These are phyloP conservation scores for Domatiomyces globalis DNA, from an alignment of 2,329 filamentous ascomycete genomes.

Conservation along the genomic window DNA sequence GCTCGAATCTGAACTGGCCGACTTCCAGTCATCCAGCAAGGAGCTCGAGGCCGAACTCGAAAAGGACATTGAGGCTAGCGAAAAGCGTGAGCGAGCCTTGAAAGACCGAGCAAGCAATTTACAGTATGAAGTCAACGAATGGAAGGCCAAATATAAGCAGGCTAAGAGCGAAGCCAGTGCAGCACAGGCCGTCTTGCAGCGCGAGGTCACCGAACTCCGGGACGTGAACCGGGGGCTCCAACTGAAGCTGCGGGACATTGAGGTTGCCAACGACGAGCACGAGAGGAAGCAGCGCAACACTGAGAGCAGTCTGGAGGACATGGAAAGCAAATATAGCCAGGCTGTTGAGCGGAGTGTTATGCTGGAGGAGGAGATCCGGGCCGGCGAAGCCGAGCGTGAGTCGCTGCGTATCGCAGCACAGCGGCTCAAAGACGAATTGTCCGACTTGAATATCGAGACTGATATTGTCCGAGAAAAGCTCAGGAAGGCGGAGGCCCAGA, in stretches of 20 bases:
- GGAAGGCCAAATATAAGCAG: slow-evolving; percentile 98
- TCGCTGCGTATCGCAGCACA: slow-evolving; percentile 78
- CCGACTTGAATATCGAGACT: slow-evolving; percentile 84
- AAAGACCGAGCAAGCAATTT: slow-evolving; percentile 76
- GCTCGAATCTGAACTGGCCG: slow-evolving; percentile 76
- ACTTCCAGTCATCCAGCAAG: slow-evolving; percentile 87
- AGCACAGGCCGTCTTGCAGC: slow-evolving; percentile 76
- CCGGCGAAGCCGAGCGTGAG: slow-evolving; percentile 84
- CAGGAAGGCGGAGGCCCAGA: slow-evolving; percentile 49
- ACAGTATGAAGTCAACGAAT: slow-evolving; percentile 86
- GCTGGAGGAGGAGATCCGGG: slow-evolving; percentile 87
- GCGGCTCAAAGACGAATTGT: slow-evolving; percentile 74
- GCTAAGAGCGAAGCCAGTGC: slow-evolving; percentile 75
- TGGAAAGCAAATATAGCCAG: slow-evolving; percentile 94
- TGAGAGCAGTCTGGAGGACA: slow-evolving; percentile 84
- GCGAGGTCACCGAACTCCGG: slow-evolving; percentile 84
- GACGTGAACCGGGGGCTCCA: slow-evolving; percentile 71
- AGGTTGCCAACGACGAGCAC: slow-evolving; percentile 96
- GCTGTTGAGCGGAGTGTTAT: slow-evolving; percentile 83
- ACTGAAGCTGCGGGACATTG: slow-evolving; percentile 77
- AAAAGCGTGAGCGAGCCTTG: slow-evolving; percentile 76
- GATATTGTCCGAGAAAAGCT: slow-evolving; percentile 93
- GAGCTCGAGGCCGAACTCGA: slow-evolving; percentile 90
- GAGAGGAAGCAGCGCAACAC: slow-evolving; percentile 93
- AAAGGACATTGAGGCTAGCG: slow-evolving; percentile 87